Base-by-base conservation (phyloP, 2,329 filamentous ascomycete genomes). In the Cladophialophora carrionii region DNA sequence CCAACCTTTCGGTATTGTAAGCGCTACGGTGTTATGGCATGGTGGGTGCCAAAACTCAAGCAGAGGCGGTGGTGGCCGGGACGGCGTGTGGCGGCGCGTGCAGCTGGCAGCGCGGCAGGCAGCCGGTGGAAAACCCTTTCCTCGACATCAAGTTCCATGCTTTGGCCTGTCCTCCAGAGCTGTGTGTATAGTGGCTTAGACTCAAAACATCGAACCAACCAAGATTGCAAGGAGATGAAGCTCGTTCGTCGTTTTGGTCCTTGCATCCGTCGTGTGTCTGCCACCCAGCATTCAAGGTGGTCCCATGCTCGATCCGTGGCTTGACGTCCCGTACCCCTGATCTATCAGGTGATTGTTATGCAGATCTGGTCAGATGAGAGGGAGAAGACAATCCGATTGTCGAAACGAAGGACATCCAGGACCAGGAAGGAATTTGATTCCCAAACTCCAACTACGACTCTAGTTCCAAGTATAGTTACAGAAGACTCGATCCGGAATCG, bases 1-100 rank as follows among this genome's bases (percentile, higher is more conserved):
- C 95, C 84, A 93, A 98, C 80, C 88, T 98, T 75, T 94, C 95
- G 75, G 83, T 96, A 74, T 85, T 98, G 80, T 99, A 96, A 87
- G 86, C 78, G 43, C 22, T 20, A 34, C 29, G 26, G 26, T 22
- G 29, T 41, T n/a, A 0, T 57, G 20, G 3, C 53, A 37, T 37
- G 43, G 31, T 48, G 10, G 43, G 29, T 29, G 43, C 37, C 7
- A 46, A 54, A 54, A 20, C 17, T 62, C 20, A 26, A 48, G 24
- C 26, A 55, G 24, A 48, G 34, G 24, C 43, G 41, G 46, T 51
- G 57, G 32, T 26, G 22, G n/a, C 31, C 43, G 31, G 31, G n/a
- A 43, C 22, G 32, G n/a, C 31, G n/a, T 31, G 56, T 41, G 31
- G 26, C 43, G 56, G 37, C 26, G 20, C 46, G 9, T 49, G n/a